Evolutionary conservation across 1,284 basidiomycete species (phyloP).

Genomic region (Ganoderma multipileum): DNA sequence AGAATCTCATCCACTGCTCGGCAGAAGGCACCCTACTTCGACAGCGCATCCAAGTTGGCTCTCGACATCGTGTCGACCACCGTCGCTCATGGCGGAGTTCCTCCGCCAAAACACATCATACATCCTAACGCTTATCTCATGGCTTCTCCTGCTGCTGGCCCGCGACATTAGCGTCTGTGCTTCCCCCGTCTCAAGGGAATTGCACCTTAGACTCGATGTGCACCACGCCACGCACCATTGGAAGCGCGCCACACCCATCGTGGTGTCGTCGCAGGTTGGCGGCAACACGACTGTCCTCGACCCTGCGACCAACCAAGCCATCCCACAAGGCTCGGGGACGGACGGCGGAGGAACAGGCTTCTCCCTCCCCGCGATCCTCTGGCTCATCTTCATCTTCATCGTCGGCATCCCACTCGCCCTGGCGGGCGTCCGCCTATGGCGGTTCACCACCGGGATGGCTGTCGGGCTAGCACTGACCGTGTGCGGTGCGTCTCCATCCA

Average conservation of each 20-base stretch:
- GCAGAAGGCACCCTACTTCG: constrained; percentile 6
- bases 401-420: constrained; percentile 61
- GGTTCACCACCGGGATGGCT: constrained; percentile 59
- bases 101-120: constrained; percentile 23
- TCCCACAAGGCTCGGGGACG: constrained; percentile 61
- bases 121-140: constrained; percentile 22
- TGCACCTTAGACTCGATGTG: neutral
- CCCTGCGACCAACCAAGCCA: constrained; percentile 46
- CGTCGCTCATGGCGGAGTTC: constrained; percentile 26
- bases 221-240: constrained; percentile 7
- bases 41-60: constrained; percentile 12
- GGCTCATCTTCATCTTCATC: constrained; percentile 59
- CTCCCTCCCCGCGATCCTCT: constrained; percentile 56
- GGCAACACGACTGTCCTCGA: constrained; percentile 50
- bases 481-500: constrained; percentile 48
- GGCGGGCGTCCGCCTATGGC: constrained; percentile 61
- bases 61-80: constrained; percentile 18
- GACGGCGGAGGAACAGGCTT: constrained; percentile 64
- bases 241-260: constrained; percentile 26
- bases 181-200: constrained; percentile 14
- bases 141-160: constrained; percentile 21
- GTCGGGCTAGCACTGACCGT: constrained; percentile 56
- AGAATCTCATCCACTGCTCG: constrained; percentile 11
- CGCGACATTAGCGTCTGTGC: constrained; percentile 14
- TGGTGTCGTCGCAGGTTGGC: constrained; percentile 51